phyloP scores from a whole-genome alignment of 257 asterid species.

The Primulina tabacum region DNA sequence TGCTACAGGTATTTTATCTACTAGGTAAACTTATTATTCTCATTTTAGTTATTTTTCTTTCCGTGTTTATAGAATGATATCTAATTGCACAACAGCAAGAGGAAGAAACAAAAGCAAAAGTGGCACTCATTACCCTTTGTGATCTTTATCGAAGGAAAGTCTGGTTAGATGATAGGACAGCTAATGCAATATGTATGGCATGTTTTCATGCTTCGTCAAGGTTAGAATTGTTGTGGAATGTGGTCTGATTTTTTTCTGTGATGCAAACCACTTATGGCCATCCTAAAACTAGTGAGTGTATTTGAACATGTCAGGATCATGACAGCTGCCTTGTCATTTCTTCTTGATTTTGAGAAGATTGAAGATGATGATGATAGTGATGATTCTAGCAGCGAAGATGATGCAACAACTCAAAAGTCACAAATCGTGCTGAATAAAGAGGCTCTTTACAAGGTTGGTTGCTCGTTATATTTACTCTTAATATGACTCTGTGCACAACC shows the following conservation, averaged over 20 bases:
- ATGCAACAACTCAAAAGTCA: conserved; percentile 44
- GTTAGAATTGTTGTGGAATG: conserved; percentile 27
- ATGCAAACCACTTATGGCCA: conserved; percentile 10
- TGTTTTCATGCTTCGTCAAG: conserved; percentile 79
- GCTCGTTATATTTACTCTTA: conserved; percentile 22
- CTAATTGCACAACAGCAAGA: conserved; percentile 57
- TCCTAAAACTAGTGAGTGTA: conserved; percentile 7
- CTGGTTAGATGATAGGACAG: conserved; percentile 90
- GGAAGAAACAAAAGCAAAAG: conserved; percentile 80
- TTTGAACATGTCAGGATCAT: conserved; percentile 65
- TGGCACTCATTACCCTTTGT: conserved; percentile 68
- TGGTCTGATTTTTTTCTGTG: neutral
- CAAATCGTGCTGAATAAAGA: conserved; percentile 67
- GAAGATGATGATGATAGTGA: conserved; percentile 67
- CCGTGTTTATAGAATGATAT: conserved; percentile 21
- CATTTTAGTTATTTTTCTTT: neutral
- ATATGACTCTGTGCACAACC: neutral
- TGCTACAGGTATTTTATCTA: conserved; percentile 68
- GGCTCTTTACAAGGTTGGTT: conserved; percentile 80
- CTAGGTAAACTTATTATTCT: conserved; percentile 17
- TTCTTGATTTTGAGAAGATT: conserved; percentile 87
- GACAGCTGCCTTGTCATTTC: conserved; percentile 85
- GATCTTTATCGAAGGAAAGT: conserved; percentile 85
- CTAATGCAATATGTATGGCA: conserved; percentile 84
- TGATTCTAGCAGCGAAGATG: conserved; percentile 78